phyloP scores from a whole-genome alignment of 2,329 filamentous ascomycete species.

The Juglanconis oblonga region DNA sequence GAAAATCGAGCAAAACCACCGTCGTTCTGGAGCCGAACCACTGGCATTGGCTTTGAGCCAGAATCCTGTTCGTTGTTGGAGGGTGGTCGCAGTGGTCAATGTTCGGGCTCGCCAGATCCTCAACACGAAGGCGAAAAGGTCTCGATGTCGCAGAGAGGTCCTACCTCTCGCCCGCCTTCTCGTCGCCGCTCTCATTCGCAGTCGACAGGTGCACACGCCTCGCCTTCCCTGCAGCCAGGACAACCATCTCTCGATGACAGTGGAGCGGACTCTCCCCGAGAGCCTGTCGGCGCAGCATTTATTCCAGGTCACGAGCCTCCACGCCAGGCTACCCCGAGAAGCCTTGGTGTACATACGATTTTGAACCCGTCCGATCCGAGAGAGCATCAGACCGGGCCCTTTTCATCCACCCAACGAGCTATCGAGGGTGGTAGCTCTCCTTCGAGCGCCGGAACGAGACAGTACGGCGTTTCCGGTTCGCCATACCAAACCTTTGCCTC shows the following conservation, averaged over 20 bases:
- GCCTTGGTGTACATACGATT: slow-evolving; percentile 41
- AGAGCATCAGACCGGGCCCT: slow-evolving; percentile 18
- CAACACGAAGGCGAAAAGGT: slow-evolving; percentile 54
- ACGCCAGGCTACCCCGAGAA: slow-evolving; percentile 30
- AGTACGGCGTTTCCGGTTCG: slow-evolving; percentile 23
- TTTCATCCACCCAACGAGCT: slow-evolving; percentile 20
- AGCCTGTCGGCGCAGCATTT: slow-evolving; percentile 25
- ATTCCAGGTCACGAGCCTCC: slow-evolving; percentile 28
- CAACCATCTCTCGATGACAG: slow-evolving; percentile 30
- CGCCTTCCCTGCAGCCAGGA: slow-evolving; percentile 28
- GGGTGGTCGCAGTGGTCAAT: slow-evolving; percentile 46
- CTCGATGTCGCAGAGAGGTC: slow-evolving; percentile 63
- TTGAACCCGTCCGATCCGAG: slow-evolving; percentile 39
- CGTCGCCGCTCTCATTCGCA: slow-evolving; percentile 46
- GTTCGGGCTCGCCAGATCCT: slow-evolving; percentile 51
- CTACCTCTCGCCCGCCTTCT: slow-evolving; percentile 55
- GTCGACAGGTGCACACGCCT: slow-evolving; percentile 31
- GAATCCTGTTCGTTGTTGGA: slow-evolving; percentile 20
- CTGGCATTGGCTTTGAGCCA: slow-evolving; percentile 20
- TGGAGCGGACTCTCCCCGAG: slow-evolving; percentile 26
- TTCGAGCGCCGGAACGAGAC: slow-evolving; percentile 21
- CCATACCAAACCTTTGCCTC: slow-evolving; percentile 16
- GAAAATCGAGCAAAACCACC: slow-evolving; percentile 1
- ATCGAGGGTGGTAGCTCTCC: slow-evolving; percentile 21
- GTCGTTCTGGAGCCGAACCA: slow-evolving; percentile 6